Conservation (phyloP, 805 yeast genomes). For the Monosporozyma aerobia region DNA sequence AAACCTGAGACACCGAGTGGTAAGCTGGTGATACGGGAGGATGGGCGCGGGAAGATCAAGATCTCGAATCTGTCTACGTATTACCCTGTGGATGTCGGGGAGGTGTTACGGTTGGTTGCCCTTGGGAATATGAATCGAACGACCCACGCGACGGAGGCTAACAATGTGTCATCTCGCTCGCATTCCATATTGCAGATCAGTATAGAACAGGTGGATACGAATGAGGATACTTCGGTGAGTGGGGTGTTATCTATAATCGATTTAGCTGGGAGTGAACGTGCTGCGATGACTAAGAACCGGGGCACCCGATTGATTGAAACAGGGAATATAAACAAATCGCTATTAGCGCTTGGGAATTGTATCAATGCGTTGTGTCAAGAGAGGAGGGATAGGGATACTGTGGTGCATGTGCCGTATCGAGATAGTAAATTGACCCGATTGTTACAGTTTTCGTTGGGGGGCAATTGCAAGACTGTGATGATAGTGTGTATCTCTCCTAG, state of each 20-base stretch:
- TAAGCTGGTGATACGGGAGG: constrained; percentile 60
- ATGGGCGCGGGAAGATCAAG: constrained; percentile 47
- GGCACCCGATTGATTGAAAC: constrained; percentile 83
- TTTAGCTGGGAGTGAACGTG: constrained; percentile 92
- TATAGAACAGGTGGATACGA: constrained; percentile 42
- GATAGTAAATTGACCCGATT: constrained; percentile 85
- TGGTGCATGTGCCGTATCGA: constrained; percentile 74
- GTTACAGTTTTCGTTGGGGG: constrained; percentile 82
- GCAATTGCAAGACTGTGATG: constrained; percentile 93
- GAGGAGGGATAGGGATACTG: constrained; percentile 19
- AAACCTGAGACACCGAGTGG: constrained; percentile 43
- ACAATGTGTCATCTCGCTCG: constrained; percentile 81
- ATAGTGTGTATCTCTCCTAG: constrained; percentile 90
- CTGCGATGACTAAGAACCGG: constrained; percentile 76
- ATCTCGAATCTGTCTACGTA: constrained; percentile 66
- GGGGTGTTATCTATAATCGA: constrained; percentile 85
- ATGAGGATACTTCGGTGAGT: constrained; percentile 55
- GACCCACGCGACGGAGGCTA: constrained; percentile 83
- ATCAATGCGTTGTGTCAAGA: constrained; percentile 83
- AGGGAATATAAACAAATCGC: constrained; percentile 83
- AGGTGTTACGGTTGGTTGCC: constrained; percentile 69
- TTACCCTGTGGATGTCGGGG: constrained; percentile 51
- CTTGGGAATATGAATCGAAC: constrained; percentile 70
- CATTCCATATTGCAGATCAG: constrained; percentile 88
- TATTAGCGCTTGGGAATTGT: constrained; percentile 86